Base-by-base conservation (phyloP, 257 asterid genomes). In the Orobanche coerulescens region DNA sequence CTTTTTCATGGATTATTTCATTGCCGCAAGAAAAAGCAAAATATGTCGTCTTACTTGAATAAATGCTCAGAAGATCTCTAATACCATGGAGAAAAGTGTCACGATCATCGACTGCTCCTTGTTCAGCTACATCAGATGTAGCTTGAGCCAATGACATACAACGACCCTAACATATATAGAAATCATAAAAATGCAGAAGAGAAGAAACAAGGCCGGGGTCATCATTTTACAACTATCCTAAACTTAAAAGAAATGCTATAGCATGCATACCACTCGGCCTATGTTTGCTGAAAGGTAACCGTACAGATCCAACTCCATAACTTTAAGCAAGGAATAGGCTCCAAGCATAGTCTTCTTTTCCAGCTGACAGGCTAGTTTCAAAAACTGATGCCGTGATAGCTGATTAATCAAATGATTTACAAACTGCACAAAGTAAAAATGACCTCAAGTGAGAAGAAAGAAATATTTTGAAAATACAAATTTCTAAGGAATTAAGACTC, bases 281-380 rank as follows among this genome's bases (percentile, higher is more conserved):
- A 74, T 86, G 57, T 87, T 80, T 52, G 94, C 86, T 67, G 98
- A 92, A 58, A 88, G 73, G 78, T 88, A 92, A 3, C 98, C 96
- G 70, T 88, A 95, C 76, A 92, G 78, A 77, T 92, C 98, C 47
- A 83, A 79, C 74, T 92, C 95, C 23, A 86, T 82, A 60, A 86
- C 96, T 84, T 92, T 92, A 61, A 92, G 93, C 74, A 92, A 68
- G 25, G 96, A 81, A 79, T 71, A 88, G 40, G 94, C 97, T 76
- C 94, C 95, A 68, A 88, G 94, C 95, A 88, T 84, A 56, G 94
- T 88, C 78, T 89, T 92, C 87, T 84, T 92, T 71, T 92, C 98
- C 81, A 84, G 53, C 61, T 92, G 95, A 69, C 98, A 92, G 47
- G 98, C 95, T 72, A 88, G 61, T 79, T 88, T 92, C 67, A 92